Evolutionary conservation across 305 asterid genomes (phyloP).

Genomic region (Solanum hybrid): DNA sequence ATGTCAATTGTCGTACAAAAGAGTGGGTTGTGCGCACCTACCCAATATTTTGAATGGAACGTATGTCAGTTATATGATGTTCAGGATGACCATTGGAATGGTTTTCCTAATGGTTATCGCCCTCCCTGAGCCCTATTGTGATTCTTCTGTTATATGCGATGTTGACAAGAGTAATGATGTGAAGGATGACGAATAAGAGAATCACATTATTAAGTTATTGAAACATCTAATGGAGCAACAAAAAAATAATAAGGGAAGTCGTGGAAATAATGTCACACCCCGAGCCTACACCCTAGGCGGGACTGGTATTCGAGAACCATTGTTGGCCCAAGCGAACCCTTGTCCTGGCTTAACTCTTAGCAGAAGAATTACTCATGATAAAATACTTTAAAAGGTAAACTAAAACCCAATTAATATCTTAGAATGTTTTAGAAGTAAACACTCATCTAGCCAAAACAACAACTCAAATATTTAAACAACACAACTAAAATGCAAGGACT

Average conservation of each 20-base stretch:
- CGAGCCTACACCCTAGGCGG: too few species aligned
- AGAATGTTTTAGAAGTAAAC: too few species aligned
- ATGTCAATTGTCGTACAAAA: background rate
- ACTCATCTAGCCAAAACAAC: too few species aligned
- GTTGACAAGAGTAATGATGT: background rate
- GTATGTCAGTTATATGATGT: background rate
- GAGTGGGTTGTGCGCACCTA: background rate
- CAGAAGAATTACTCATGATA: too few species aligned
- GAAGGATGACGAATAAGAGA: background rate
- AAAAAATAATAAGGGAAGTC: background rate
- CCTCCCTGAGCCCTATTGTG: background rate
- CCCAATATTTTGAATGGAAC: background rate
- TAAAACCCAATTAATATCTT: too few species aligned
- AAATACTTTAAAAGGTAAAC: too few species aligned
- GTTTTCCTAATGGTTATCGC: background rate
- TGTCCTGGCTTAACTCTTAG: too few species aligned
- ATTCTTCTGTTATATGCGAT: background rate
- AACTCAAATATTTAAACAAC: too few species aligned
- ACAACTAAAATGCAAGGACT: too few species aligned
- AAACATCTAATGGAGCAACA: background rate
- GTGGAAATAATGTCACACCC: background rate
- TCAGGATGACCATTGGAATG: background rate
- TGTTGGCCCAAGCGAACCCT: too few species aligned
- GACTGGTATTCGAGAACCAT: too few species aligned
- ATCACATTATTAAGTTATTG: background rate